Evolutionary conservation across 805 yeast species (phyloP).

Genomic region (Candida tammaniensis): DNA sequence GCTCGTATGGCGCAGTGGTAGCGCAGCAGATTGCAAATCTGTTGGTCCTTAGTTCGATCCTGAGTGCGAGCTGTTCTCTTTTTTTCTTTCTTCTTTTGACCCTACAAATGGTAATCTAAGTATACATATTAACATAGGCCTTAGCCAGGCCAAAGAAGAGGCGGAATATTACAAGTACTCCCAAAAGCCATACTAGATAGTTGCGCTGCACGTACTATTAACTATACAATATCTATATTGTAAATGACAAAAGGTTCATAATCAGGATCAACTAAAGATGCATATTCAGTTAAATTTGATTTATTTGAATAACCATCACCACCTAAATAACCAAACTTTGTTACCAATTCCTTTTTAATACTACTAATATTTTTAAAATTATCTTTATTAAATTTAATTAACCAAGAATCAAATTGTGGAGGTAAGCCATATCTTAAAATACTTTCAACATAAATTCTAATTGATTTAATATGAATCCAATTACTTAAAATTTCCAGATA

Average conservation of each 20-base stretch:
- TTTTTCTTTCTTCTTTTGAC: slow-evolving; percentile 25
- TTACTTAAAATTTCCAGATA: slow-evolving; percentile 79
- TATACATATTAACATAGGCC: too few relatives aligned
- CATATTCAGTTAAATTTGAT: slow-evolving; percentile 80
- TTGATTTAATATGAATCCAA: slow-evolving; percentile 87
- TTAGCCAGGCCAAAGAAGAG: too few relatives aligned
- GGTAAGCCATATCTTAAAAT: slow-evolving; percentile 97
- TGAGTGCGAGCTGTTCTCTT: slow-evolving; percentile 75
- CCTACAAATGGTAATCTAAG: too few relatives aligned
- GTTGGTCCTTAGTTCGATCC: slow-evolving; percentile 97
- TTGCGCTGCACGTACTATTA: too few relatives aligned
- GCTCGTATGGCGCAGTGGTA: slow-evolving; percentile 91
- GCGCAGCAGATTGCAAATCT: slow-evolving; percentile 99
- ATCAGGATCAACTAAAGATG: slow-evolving; percentile 89
- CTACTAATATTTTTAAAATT: slow-evolving; percentile 40
- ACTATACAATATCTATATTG: slow-evolving; percentile 37
- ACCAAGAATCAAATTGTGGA: slow-evolving; percentile 70
- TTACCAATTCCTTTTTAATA: slow-evolving; percentile 68
- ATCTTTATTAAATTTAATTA: slow-evolving; percentile 42
- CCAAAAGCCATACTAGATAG: too few relatives aligned
- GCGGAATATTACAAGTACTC: too few relatives aligned
- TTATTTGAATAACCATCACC: slow-evolving; percentile 80
- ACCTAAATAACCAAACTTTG: slow-evolving; percentile 83
- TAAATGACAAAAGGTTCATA: slow-evolving; percentile 95
- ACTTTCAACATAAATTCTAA: slow-evolving; percentile 87